Evolutionary conservation across 2,329 filamentous ascomycete species (phyloP), one percentile per base, ranked within the genome.

Genomic region (Colletotrichum sp.): DNA sequence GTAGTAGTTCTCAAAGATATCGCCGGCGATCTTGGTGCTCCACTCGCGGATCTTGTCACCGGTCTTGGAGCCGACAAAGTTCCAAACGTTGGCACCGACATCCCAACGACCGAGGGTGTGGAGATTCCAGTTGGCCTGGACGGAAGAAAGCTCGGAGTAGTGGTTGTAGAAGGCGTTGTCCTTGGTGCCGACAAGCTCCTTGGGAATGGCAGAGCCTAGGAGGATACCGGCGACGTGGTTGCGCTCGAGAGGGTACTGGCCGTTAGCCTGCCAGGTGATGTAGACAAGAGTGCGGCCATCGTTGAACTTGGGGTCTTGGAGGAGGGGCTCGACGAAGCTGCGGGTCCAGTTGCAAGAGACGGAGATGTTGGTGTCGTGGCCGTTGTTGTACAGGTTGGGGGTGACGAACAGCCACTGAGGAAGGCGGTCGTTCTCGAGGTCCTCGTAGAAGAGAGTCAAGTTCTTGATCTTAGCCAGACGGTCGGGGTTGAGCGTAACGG

Each of bases 191-290:
- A 91, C 85, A 1, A 94, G 88, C 24, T 89, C 65, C 6, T 86
- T 69, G 13, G 94, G 93, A 3, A 98, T 84, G 18, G 92, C 93
- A 72, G 94, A 94, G n/a, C 95, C 95, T 7, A 97, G 86, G 1
- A 97, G 89, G 78, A 97, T 89, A 77, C 87, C 90, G 75, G 95
- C 90, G 69, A 97, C 90, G 55, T 88, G 88, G 88, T 96, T 97
- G 79, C 90, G 89, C 28, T 87, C 85, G 10, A 28, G 15, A 7
- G 87, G 83, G 84, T 96, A 95, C 9, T 90, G 92, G 79, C 93
- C 90, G 82, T 93, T 94, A 85, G 96, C 95, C 78, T 97, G 95
- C 81, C 95, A 97, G 18, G 92, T 96, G 74, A 97, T 84, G 10
- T 96, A 86, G 67, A 92, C 86, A 5, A 92, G 85, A 0, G 90